phyloP scores from a whole-genome alignment of 1,139 yeast species.

The Lizanozyma gosingica region DNA sequence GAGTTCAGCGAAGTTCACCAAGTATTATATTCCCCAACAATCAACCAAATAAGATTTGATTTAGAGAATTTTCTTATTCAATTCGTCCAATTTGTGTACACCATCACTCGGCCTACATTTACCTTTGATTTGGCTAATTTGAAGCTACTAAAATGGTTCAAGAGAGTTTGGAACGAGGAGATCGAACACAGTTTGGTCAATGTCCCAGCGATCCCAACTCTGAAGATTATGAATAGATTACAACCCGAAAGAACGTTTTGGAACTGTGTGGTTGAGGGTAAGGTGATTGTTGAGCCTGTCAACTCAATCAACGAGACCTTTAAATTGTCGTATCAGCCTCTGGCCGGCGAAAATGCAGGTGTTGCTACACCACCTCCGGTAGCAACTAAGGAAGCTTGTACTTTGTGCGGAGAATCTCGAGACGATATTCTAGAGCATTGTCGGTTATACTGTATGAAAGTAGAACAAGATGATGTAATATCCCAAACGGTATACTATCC shows the following conservation, averaged over 20 bases:
- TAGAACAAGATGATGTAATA: slow-evolving; percentile 16
- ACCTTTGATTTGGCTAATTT: slow-evolving; percentile 31
- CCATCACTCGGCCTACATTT: slow-evolving; percentile 27
- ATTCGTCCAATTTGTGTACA: slow-evolving; percentile 29
- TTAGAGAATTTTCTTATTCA: slow-evolving; percentile 30
- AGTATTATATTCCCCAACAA: slow-evolving; percentile 41
- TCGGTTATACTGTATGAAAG: slow-evolving; percentile 61
- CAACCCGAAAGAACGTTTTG: slow-evolving; percentile 46
- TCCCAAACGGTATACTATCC: slow-evolving; percentile 40
- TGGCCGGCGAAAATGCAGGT: neutral
- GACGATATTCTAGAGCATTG: slow-evolving; percentile 67
- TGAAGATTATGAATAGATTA: slow-evolving; percentile 36
- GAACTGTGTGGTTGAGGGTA: slow-evolving; percentile 66
- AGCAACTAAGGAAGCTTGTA: slow-evolving; percentile 67
- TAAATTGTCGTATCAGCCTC: slow-evolving; percentile 22
- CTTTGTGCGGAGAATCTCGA: slow-evolving; percentile 73
- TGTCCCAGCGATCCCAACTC: slow-evolving; percentile 25
- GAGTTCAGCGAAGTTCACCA: slow-evolving; percentile 3
- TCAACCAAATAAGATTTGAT: slow-evolving; percentile 54
- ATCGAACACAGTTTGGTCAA: slow-evolving; percentile 49
- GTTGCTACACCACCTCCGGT: slow-evolving; percentile 42
- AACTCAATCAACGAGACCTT: slow-evolving; percentile 74
- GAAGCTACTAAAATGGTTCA: slow-evolving; percentile 54
- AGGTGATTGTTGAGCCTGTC: slow-evolving; percentile 78
- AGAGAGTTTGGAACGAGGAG: slow-evolving; percentile 64